A percentile compares a stretch with the other conserved stretches of the same genome.
Evolutionary conservation across 805 yeast genomes (phyloP).

Genomic region (Nakazawaea pomicola): DNA sequence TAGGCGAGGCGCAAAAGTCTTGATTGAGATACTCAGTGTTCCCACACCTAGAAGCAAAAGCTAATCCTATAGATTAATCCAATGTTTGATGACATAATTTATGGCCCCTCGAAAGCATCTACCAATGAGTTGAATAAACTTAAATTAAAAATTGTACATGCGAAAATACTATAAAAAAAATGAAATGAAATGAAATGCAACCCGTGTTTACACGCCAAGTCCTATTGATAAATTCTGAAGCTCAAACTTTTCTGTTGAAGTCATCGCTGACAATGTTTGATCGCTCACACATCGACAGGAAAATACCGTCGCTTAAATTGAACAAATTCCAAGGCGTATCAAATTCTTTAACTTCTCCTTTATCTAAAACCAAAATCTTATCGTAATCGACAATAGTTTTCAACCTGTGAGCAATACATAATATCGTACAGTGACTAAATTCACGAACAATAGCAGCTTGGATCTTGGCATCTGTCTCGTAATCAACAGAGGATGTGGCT

Average conservation of each 20-base stretch:
- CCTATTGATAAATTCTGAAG: no score
- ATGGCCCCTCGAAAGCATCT: no score
- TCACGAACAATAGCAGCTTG: slow-evolving; percentile 56
- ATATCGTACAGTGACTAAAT: slow-evolving; percentile 57
- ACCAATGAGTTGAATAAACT: no score
- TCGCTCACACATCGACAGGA: slow-evolving; percentile 46
- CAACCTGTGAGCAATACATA: slow-evolving; percentile 71
- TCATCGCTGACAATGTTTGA: slow-evolving; percentile 38
- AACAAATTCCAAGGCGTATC: slow-evolving; percentile 49
- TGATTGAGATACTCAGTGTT: no score
- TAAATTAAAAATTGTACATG: no score
- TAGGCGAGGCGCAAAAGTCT: no score
- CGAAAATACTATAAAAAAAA: no score
- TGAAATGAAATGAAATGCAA: no score
- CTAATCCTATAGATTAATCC: no score
- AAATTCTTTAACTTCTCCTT: slow-evolving; percentile 49
- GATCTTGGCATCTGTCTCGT: slow-evolving; percentile 64
- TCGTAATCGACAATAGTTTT: slow-evolving; percentile 60
- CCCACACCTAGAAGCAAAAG: no score
- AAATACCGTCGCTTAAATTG: slow-evolving; percentile 33
- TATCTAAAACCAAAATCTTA: slow-evolving; percentile 52
- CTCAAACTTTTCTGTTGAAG: slow-evolving; percentile 19
- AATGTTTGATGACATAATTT: no score
- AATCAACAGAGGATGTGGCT: slow-evolving; percentile 75
- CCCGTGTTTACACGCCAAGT: no score